Conservation (phyloP, 495 filamentous ascomycete species). For the Penicillium antarcticum region DNA sequence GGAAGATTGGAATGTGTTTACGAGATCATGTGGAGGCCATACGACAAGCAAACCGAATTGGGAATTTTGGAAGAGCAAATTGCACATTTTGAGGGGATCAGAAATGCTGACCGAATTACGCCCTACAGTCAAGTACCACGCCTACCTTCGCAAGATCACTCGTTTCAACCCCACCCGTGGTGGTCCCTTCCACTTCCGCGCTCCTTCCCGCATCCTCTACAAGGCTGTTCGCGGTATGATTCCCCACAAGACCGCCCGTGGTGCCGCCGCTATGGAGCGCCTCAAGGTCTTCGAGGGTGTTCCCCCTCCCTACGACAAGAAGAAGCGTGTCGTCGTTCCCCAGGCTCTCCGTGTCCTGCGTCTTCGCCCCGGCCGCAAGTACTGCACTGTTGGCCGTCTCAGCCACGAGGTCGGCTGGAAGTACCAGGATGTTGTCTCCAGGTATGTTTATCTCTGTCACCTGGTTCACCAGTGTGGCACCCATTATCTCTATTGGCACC, state of each 20-base stretch:
- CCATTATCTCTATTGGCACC: not conserved
- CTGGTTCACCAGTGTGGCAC: not conserved
- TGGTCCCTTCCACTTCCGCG: constrained; percentile 99
- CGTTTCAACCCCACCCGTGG: constrained; percentile 98
- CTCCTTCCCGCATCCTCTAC: constrained; percentile 98
- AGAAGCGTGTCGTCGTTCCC: constrained; percentile 98
- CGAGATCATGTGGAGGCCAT: constrained; percentile 2
- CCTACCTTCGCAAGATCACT: constrained; percentile 99
- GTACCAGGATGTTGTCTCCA: constrained; percentile 96
- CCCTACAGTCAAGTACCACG: constrained; percentile 94
- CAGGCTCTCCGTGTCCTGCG: constrained; percentile 93
- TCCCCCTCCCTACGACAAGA: constrained; percentile 97
- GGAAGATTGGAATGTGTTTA: constrained; percentile 2
- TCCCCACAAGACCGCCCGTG: constrained; percentile 98
- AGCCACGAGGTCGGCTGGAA: constrained; percentile 99
- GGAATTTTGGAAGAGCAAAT: constrained; percentile 5
- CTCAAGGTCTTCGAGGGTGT: constrained; percentile 99
- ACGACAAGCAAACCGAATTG: not conserved
- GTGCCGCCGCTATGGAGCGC: constrained; percentile 92
- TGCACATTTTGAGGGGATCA: not conserved
- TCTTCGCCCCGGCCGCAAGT: constrained; percentile 97
- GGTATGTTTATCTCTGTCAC: constrained; percentile 57
- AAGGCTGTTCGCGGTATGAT: constrained; percentile 99
- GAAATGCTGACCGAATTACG: constrained; percentile 33
- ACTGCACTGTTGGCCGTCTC: constrained; percentile 95